Evolutionary conservation across 805 yeast genomes (phyloP), one percentile per base, ranked within the genome.

Genomic region (Starmerella khaoyaiensis): DNA sequence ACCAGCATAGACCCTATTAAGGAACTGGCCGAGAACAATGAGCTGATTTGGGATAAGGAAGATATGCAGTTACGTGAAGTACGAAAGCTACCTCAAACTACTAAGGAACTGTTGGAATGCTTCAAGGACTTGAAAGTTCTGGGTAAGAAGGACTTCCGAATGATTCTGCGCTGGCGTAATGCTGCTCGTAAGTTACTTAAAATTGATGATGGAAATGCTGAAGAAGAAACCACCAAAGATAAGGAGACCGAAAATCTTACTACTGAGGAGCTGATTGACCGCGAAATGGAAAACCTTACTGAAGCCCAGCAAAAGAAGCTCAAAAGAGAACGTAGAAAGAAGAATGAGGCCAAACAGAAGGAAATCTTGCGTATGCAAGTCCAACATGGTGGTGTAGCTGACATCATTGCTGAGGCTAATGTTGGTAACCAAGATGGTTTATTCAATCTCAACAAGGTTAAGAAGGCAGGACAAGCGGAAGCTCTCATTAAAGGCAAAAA

Each of bases 381-480:
- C 87, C 82, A 81, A 58, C 86, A 90, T 94, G 65, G 80, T 41
- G 81, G 95, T 5, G 94, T 93, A 53, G 72, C 70, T 63, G 93
- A 84, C 53, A 75, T 90, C 45, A 96, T 97, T 69, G 67, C 82
- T 37, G 98, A 90, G 56, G 94, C 95, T 14, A 39, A 42, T 21
- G 87, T 82, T 14, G 70, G 71, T 36, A 65, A 73, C 42, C 94
- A 90, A 25, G 67, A 78, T 38, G 70, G 86, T 1, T 63, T 83
- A 41, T 90, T 90, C 64, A 82, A 77, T 53, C 67, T 90, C 56
- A 78, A 74, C 52, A 61, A 71, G n/a, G 95, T 95, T 3, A 81
- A 81, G 57, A 79, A 79, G 58, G 76, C 94, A 3, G 97, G 96
- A 31, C 72, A 79, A 46, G 59, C 83, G 39, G 71, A 72, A 37